These are phyloP conservation scores for Antrodiella citrinella DNA, from an alignment of 768 basidiomycete genomes.

Conservation along the genomic window DNA sequence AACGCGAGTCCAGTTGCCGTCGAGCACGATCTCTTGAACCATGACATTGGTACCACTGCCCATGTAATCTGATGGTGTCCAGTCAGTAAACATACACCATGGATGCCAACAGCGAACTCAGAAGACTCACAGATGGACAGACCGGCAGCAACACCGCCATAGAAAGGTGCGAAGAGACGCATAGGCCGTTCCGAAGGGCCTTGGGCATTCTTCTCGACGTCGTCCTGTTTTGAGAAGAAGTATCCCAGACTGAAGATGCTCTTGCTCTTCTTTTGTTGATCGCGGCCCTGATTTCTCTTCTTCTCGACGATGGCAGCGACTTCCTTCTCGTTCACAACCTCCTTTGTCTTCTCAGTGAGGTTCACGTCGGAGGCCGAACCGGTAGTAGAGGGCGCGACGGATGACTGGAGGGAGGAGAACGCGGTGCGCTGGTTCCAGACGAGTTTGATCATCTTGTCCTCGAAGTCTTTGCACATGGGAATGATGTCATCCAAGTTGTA, in stretches of 20 bases:
- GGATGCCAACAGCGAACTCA: background rate
- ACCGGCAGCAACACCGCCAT: constrained; percentile 59
- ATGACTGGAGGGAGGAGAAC: constrained; percentile 28
- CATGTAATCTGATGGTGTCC: background rate
- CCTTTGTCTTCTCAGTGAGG: constrained; percentile 39
- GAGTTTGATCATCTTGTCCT: constrained; percentile 70
- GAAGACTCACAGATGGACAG: constrained; percentile 49
- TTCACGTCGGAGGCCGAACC: constrained; percentile 45
- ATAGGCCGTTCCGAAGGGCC: constrained; percentile 27
- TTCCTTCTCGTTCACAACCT: constrained; percentile 14
- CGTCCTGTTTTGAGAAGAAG: constrained; percentile 25
- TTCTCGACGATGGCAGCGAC: constrained; percentile 13
- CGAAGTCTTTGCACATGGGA: constrained; percentile 63
- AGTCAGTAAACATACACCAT: too few relatives aligned
- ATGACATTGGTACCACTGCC: constrained; percentile 50
- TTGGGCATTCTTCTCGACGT: constrained; percentile 43
- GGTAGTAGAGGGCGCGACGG: constrained; percentile 35
- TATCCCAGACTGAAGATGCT: constrained; percentile 19
- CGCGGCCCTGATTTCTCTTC: background rate
- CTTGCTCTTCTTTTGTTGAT: constrained; percentile 7
- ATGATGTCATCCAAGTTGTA: constrained; percentile 78
- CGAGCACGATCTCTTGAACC: constrained; percentile 61
- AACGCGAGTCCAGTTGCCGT: constrained; percentile 56
- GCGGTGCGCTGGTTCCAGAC: constrained; percentile 54
- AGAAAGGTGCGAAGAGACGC: constrained; percentile 63